Evolutionary conservation across 2,329 filamentous ascomycete species (phyloP), one percentile per base, ranked within the genome.

Genomic region (Xylariaceae sp.): DNA sequence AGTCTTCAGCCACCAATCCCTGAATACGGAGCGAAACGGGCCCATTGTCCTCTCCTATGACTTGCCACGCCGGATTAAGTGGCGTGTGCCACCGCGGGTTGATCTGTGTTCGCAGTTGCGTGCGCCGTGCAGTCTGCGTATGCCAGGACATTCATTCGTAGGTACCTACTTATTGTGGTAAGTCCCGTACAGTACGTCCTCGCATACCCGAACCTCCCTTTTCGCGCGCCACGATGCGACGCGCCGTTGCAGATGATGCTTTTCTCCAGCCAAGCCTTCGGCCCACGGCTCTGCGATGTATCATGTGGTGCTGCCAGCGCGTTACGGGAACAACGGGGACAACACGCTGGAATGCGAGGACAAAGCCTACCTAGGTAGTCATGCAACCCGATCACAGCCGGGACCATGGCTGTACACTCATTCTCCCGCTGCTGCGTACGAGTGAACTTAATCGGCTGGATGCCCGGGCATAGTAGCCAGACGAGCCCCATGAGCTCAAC

Each of bases 121-220:
- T 13, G 32, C 32, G 32, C 32, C 32, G 13, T 34, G 32, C 32
- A 34, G 5, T 13, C 32, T 5, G 32, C 32, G 10, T 30, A 30
- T 10, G 15, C 15, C 36, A 18, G n/a, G 7, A 16, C 3, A 12
- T 37, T 10, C 15, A 15, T 3, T 6, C 36, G 36, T 37, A 37
- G 36, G 36, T 37, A 37, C n/a, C 37, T 40, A 18, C 21, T 18
- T 42, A 42, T 36, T 41, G 32, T 46, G 15, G 39, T 30, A 50
- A 39, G 15, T 18, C 39, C 30, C 30, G 2, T 6, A 19, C 22
- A 46, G 16, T 16, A 26, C 4, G 30, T 40, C 54, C 49, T 49
- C 54, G 54, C 54, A 53, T 56, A 45, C 15, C 29, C 39, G 45
- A 53, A 36, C 36, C 16, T 44, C 40, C 22, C 26, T 42, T n/a